Conservation (phyloP, 2,329 filamentous ascomycete genomes). For the Exophiala sp. region DNA sequence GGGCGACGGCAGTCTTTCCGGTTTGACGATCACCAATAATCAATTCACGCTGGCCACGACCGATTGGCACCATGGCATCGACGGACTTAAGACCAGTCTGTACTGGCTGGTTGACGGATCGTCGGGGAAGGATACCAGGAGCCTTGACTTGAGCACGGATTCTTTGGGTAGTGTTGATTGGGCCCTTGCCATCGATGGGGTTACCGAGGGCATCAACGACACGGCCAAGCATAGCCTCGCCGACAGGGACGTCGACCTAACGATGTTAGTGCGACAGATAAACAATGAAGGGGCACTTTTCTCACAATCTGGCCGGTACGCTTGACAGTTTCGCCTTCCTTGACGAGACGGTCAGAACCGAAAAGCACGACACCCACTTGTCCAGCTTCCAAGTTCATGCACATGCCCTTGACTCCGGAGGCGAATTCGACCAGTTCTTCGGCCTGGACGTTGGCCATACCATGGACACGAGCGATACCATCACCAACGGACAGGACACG, state of each 20-base stretch:
- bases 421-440: conserved; percentile 99
- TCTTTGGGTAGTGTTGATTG: conserved; percentile 83
- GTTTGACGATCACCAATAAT: conserved; percentile 99
- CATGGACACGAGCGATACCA: conserved; percentile 99
- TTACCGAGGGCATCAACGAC: conserved; percentile 97
- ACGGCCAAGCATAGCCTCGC: conserved; percentile 87
- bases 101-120: conserved; percentile 95
- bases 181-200: conserved; percentile 99
- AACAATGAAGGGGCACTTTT: not conserved
- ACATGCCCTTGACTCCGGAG: conserved; percentile 99
- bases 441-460: conserved; percentile 99
- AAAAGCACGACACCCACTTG: conserved; percentile 99
- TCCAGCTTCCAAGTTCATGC: conserved; percentile 99
- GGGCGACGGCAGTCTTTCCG: conserved; percentile 97
- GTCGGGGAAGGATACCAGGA: conserved; percentile 93
- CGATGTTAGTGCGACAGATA: conserved; percentile 25
- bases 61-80: conserved; percentile 99
- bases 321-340: conserved; percentile 99
- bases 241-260: conserved; percentile 94
- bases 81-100: conserved; percentile 99
- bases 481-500: conserved; percentile 99
- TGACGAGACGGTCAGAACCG: conserved; percentile 99
- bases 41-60: conserved; percentile 99
- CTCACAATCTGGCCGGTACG: conserved; percentile 98
- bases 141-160: conserved; percentile 98